These are phyloP conservation scores for Rhizophora mangle DNA, from an alignment of 345 rosid genomes.

Conservation along the genomic window DNA sequence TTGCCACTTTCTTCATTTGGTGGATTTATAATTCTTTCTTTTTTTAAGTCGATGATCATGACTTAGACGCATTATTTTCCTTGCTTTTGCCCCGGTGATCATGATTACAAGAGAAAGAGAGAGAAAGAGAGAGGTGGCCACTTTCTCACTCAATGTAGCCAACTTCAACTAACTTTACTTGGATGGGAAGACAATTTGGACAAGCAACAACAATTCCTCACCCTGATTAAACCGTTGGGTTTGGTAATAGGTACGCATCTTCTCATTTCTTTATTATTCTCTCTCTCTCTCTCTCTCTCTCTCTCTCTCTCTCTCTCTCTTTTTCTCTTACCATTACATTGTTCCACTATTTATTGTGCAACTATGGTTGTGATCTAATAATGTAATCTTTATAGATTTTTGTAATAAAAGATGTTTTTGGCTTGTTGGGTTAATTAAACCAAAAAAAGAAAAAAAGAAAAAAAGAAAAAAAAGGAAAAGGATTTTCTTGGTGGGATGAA, in stretches of 20 bases:
- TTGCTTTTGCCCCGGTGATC: constrained; percentile 4
- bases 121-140: constrained; percentile 36
- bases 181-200: constrained; percentile 46
- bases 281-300: background rate
- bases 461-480: too few species aligned
- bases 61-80: background rate
- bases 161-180: constrained; percentile 53
- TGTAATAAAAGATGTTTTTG: too few species aligned
- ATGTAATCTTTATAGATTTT: too few species aligned
- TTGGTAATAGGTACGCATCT: constrained; percentile 17
- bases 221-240: constrained; percentile 31
- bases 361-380: background rate
- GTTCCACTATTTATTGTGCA: background rate
- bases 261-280: background rate
- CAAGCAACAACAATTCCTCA: constrained; percentile 24
- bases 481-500: too few species aligned
- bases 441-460: too few species aligned
- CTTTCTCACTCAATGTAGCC: constrained; percentile 52
- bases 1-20: constrained; percentile 24
- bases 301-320: background rate
- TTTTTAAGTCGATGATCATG: background rate
- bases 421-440: too few species aligned
- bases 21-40: constrained; percentile 31
- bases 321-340: background rate
- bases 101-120: constrained; percentile 15